These are phyloP conservation scores for Daldinia grandis DNA, from an alignment of 495 filamentous ascomycete genomes.

Conservation along the genomic window DNA sequence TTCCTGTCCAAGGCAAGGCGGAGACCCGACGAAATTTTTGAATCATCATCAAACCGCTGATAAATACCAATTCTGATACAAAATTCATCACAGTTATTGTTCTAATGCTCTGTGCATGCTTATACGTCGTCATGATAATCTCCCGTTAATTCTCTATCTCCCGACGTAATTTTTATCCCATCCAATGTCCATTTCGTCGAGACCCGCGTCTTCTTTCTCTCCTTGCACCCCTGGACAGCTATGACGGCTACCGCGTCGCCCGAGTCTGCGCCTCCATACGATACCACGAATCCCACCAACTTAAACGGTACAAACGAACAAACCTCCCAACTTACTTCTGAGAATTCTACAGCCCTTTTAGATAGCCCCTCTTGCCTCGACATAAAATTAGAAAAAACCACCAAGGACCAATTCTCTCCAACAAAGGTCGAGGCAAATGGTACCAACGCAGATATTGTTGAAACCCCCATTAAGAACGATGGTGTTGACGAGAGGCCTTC, in stretches of 20 bases:
- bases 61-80: slow-evolving; percentile 48
- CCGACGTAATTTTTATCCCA: slow-evolving; percentile 69
- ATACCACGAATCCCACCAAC: slow-evolving; percentile 43
- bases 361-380: slow-evolving; percentile 1
- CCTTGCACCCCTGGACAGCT: slow-evolving; percentile 53
- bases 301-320: slow-evolving; percentile 28
- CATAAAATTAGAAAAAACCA: slow-evolving; percentile 18
- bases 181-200: slow-evolving; percentile 71
- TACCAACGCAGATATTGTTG: slow-evolving; percentile 11
- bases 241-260: slow-evolving; percentile 62
- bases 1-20: slow-evolving; percentile 44
- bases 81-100: slow-evolving; percentile 52
- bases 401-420: slow-evolving; percentile 19
- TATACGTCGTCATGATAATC: slow-evolving; percentile 67
- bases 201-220: slow-evolving; percentile 63
- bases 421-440: slow-evolving; percentile 37
- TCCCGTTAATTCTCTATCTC: slow-evolving; percentile 56
- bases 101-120: slow-evolving; percentile 62
- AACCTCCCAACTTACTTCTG: slow-evolving; percentile 3
- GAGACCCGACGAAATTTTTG: slow-evolving; percentile 49
- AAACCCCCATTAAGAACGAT: slow-evolving; percentile 29
- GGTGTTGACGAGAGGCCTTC: slow-evolving; percentile 64
- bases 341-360: not conserved
- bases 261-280: slow-evolving; percentile 54
- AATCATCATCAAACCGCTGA: slow-evolving; percentile 58